Percentiles rank a stretch among this genome's conserved stretches.
Evolutionary conservation across 768 basidiomycete genomes (phyloP).

Genomic region (Psilocybe subaeruginosa): DNA sequence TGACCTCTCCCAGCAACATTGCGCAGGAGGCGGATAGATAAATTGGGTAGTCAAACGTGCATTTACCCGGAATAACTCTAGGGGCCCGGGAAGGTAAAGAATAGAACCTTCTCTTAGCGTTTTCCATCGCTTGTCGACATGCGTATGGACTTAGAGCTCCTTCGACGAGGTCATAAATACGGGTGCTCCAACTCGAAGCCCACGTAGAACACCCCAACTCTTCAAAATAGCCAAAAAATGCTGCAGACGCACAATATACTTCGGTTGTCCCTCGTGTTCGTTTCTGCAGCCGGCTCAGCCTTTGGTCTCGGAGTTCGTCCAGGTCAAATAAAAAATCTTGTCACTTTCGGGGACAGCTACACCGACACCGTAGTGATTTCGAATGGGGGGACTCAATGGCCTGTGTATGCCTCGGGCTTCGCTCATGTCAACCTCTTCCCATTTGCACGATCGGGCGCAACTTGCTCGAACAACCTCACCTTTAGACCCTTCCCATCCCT

Average conservation of each 20-base stretch:
- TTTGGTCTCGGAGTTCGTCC: conserved; percentile 19
- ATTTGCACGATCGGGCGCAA: conserved; percentile 64
- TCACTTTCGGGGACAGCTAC: conserved; percentile 72
- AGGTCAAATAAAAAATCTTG: conserved; percentile 60
- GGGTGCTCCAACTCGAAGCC: background rate
- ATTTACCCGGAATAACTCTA: no score
- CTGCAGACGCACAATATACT: background rate
- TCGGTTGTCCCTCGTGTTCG: background rate
- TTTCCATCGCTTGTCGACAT: background rate
- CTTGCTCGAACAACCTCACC: conserved; percentile 67
- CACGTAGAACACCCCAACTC: background rate
- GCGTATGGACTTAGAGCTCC: background rate
- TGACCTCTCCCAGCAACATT: background rate
- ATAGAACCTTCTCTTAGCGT: background rate
- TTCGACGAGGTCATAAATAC: background rate
- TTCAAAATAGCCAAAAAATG: background rate
- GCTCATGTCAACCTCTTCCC: conserved; percentile 55
- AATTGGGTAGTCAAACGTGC: background rate
- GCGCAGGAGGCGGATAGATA: background rate
- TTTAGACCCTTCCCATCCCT: conserved; percentile 59
- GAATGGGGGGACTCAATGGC: conserved; percentile 58
- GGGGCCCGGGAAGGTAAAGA: background rate
- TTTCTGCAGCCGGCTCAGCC: background rate
- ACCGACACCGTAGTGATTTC: conserved; percentile 50
- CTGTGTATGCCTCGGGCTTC: conserved; percentile 59